Evolutionary conservation across 2,329 filamentous ascomycete genomes (phyloP).

Genomic region (Colletotrichum tropicicola): DNA sequence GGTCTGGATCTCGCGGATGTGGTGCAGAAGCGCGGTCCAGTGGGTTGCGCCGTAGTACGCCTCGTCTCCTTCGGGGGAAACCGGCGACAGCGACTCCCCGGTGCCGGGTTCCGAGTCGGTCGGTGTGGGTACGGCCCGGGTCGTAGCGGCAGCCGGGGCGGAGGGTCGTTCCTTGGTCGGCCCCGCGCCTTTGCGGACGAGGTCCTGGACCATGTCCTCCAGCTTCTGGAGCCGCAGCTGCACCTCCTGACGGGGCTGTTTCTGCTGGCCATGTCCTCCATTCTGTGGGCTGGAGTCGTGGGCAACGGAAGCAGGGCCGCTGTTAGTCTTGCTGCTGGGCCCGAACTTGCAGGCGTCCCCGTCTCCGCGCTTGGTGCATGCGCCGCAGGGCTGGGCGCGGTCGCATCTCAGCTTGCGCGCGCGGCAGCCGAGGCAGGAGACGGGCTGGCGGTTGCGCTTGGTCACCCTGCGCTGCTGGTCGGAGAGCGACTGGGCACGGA

Average conservation of each 20-base stretch:
- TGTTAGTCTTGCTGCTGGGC: not conserved
- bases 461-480: constrained; percentile 41
- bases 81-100: not conserved
- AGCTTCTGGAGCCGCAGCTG: constrained; percentile 49
- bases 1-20: constrained; percentile 51
- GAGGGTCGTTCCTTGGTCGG: not conserved
- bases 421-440: constrained; percentile 53
- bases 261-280: not conserved
- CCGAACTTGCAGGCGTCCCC: constrained; percentile 43
- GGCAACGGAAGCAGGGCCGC: constrained; percentile 31
- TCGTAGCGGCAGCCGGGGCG: not conserved
- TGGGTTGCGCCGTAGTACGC: constrained; percentile 48
- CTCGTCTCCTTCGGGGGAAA: constrained; percentile 2
- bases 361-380: constrained; percentile 50
- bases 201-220: constrained; percentile 49
- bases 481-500: constrained; percentile 42
- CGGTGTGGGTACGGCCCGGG: constrained; percentile 8
- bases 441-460: constrained; percentile 49
- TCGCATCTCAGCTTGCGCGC: constrained; percentile 54
- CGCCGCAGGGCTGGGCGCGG: constrained; percentile 48
- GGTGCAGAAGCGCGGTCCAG: constrained; percentile 51
- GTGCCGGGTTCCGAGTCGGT: constrained; percentile 9
- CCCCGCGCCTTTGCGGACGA: constrained; percentile 34
- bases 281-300: not conserved
- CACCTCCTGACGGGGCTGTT: constrained; percentile 42